Evolutionary conservation across 2,329 filamentous ascomycete species (phyloP).

Genomic region (Aspergillus sp.): DNA sequence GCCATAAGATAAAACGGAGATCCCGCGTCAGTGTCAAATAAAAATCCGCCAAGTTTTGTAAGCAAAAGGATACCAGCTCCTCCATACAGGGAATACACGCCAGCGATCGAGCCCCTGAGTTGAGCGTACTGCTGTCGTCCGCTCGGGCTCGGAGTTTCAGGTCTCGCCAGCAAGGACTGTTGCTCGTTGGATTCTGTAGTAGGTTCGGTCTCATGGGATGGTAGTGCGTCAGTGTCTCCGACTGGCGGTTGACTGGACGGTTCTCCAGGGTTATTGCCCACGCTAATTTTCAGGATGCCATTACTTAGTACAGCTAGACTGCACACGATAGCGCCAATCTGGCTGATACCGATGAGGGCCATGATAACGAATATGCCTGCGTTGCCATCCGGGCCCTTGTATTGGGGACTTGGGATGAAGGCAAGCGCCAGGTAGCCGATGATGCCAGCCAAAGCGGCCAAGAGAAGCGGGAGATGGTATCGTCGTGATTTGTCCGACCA

Average conservation of each 20-base stretch:
- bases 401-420: slow-evolving; percentile 67
- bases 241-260: neutral
- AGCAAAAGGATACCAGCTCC: slow-evolving; percentile 83
- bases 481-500: slow-evolving; percentile 60
- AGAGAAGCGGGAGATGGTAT: slow-evolving; percentile 65
- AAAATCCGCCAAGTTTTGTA: slow-evolving; percentile 78
- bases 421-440: slow-evolving; percentile 71
- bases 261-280: slow-evolving; percentile 7
- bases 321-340: slow-evolving; percentile 94
- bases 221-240: slow-evolving; percentile 9
- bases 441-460: slow-evolving; percentile 65
- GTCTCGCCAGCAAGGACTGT: slow-evolving; percentile 22
- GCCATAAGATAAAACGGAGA: slow-evolving; percentile 96
- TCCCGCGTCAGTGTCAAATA: slow-evolving; percentile 71
- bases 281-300: slow-evolving; percentile 55
- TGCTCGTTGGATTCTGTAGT: slow-evolving; percentile 16
- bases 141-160: slow-evolving; percentile 12
- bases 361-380: slow-evolving; percentile 66
- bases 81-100: slow-evolving; percentile 85
- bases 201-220: neutral
- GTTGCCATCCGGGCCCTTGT: slow-evolving; percentile 59
- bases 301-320: slow-evolving; percentile 80
- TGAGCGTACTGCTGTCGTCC: slow-evolving; percentile 35
- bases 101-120: slow-evolving; percentile 89
- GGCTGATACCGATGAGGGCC: slow-evolving; percentile 75